Conservation (phyloP, 2,329 filamentous ascomycete species). For the Cadophora malorum region DNA sequence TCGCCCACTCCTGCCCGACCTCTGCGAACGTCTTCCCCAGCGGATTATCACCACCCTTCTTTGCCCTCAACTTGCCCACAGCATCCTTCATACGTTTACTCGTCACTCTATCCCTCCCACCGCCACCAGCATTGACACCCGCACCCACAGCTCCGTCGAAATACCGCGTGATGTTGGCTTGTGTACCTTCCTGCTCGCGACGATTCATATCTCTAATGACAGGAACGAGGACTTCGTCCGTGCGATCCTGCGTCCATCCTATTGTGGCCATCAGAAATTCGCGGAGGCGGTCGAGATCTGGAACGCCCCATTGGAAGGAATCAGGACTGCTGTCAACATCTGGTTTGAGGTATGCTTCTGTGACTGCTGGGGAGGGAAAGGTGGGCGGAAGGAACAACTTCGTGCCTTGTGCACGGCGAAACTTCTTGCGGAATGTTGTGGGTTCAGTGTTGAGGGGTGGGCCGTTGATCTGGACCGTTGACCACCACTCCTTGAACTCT, state of each 20-base stretch:
- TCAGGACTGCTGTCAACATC: constrained; percentile 83
- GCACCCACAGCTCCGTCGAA: constrained; percentile 78
- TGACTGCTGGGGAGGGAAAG: constrained; percentile 82
- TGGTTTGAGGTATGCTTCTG: constrained; percentile 82
- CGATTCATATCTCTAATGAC: constrained; percentile 96
- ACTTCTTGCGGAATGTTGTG: constrained; percentile 81
- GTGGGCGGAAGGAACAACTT: constrained; percentile 84
- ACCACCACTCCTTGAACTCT: constrained; percentile 90
- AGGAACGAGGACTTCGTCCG: constrained; percentile 93
- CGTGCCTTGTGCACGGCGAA: constrained; percentile 76
- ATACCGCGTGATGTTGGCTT: constrained; percentile 94
- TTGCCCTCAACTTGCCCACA: constrained; percentile 68
- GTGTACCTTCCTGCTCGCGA: constrained; percentile 86
- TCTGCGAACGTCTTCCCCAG: constrained; percentile 42
- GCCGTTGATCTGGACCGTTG: constrained; percentile 71
- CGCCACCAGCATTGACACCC: constrained; percentile 59
- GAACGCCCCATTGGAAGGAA: constrained; percentile 92
- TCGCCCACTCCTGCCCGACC: constrained; percentile 43
- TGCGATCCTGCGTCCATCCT: constrained; percentile 89
- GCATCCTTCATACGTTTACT: constrained; percentile 82
- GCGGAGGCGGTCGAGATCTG: constrained; percentile 85
- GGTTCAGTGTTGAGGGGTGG: constrained; percentile 69
- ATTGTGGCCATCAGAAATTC: constrained; percentile 89
- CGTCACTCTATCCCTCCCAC: constrained; percentile 66
- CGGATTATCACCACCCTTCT: constrained; percentile 41